Evolutionary conservation across 2,329 filamentous ascomycete genomes (phyloP), one percentile per base, ranked within the genome.

Genomic region (Pseudopyrenochaeta lycopersici): DNA sequence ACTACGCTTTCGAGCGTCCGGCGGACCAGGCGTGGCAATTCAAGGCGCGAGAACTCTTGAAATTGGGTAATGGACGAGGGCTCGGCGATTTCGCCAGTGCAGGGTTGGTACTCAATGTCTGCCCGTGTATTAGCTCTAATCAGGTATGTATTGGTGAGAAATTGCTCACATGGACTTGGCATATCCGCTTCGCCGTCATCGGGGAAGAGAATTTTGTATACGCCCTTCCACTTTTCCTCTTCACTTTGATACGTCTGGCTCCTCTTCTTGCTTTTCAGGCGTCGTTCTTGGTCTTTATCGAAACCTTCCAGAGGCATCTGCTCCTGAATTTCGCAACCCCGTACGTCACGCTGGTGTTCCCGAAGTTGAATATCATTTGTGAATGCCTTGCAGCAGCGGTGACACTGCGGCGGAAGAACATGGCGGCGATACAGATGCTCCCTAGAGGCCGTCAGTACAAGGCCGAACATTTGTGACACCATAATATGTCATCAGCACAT

Each of bases 161-260:
- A 29, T 11, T 15, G 49, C 59, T 52, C 51, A 66, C 59, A 67
- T n/a, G 65, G 62, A 17, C 60, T 64, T 5, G 65, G 65, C 56
- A 68, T 67, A 15, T 59, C 53, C 2, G 32, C 46, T 4, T 62
- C 61, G 21, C 46, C 43, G 27, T 67, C 64, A 35, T 69, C 63
- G 3, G 66, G 66, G 33, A 69, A 69, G 4, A 69, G 52, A 2
- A 69, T 62, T 1, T 54, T 53, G 39, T 66, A 69, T 6, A 69
- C 64, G 1, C 43, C 52, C 33, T 67, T 69, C 66, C 66, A 69
- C 23, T 67, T 69, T 1, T 69, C 66, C 47, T 67, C 60, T 30
- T 69, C 66, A 7, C 50, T 62, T 12, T 56, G 57, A 21, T 50
- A 52, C 1, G 54, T 54, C 9, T 56, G 54, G n/a, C 54, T 61